Conservation (phyloP, 768 basidiomycete genomes). For the Boletus insuetus region DNA sequence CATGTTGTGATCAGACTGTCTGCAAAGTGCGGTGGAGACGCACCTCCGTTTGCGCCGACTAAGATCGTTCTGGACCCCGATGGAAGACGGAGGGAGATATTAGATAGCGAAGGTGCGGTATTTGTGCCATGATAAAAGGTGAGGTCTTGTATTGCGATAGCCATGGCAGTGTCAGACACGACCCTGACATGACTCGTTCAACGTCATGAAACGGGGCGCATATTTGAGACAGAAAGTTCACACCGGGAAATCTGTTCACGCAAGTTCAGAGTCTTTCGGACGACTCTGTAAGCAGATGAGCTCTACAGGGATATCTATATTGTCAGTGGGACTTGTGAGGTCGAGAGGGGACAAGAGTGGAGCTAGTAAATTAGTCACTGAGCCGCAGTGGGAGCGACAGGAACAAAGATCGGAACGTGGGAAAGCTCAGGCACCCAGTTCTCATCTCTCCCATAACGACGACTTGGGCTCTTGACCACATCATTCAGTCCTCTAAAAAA, state of each 20-base stretch:
- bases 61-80: constrained; percentile 81
- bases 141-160: constrained; percentile 44
- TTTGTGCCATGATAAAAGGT: constrained; percentile 54
- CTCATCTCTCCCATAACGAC: constrained; percentile 2
- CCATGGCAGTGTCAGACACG: neutral
- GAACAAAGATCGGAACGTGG: neutral
- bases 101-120: constrained; percentile 51
- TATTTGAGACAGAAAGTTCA: neutral
- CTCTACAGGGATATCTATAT: too few species aligned
- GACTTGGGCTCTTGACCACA: constrained; percentile 15
- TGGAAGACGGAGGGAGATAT: constrained; percentile 65
- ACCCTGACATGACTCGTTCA: neutral
- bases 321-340: too few species aligned
- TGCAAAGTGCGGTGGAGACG: constrained; percentile 20
- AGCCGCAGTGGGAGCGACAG: neutral
- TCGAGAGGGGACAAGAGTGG: too few species aligned
- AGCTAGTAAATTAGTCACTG: too few species aligned
- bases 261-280: too few species aligned
- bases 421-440: neutral
- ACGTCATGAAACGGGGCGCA: neutral
- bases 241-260: neutral
- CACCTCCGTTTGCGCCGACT: constrained; percentile 93
- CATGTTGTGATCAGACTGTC: neutral
- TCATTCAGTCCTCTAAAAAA: constrained; percentile 18
- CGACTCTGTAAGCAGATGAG: too few species aligned